Conservation (phyloP, 352 stramenopile species). For the Pythium phragmitis region DNA sequence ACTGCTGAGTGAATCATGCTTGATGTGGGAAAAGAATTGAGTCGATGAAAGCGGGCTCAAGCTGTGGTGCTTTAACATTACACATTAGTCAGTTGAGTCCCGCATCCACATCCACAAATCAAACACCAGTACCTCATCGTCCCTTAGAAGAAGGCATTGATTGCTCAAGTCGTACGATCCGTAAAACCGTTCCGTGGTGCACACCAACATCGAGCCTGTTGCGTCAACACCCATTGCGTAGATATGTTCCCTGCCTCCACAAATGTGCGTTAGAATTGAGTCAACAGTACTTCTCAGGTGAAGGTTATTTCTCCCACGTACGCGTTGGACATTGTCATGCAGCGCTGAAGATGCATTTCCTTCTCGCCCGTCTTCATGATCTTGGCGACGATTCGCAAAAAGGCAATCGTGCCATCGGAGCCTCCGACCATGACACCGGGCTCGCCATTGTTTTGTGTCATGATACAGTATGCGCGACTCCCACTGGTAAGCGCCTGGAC, state of each 20-base stretch:
- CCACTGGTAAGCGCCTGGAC: constrained; percentile 28
- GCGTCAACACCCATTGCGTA: constrained; percentile 46
- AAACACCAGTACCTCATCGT: constrained; percentile 48
- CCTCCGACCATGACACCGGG: constrained; percentile 62
- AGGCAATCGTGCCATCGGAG: constrained; percentile 53
- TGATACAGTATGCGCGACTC: constrained; percentile 16
- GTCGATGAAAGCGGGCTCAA: constrained; percentile 48
- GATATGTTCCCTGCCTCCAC: constrained; percentile 40
- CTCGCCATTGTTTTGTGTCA: constrained; percentile 58
- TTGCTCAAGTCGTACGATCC: constrained; percentile 75
- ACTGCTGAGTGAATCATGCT: constrained; percentile 39
- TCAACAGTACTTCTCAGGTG: not conserved
- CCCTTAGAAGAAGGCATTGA: constrained; percentile 55
- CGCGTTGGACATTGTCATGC: constrained; percentile 52
- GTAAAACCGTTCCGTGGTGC: constrained; percentile 57
- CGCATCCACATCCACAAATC: not conserved
- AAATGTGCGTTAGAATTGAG: not conserved
- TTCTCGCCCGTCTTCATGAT: constrained; percentile 57
- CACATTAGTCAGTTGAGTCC: not conserved
- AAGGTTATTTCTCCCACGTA: constrained; percentile 15
- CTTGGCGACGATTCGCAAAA: constrained; percentile 55
- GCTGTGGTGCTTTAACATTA: constrained; percentile 31
- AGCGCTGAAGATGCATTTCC: constrained; percentile 66
- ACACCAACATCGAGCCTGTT: constrained; percentile 50
- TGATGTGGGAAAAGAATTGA: constrained; percentile 34